Evolutionary conservation across 495 filamentous ascomycete genomes (phyloP).

Genomic region (Podospora pseudocomata): DNA sequence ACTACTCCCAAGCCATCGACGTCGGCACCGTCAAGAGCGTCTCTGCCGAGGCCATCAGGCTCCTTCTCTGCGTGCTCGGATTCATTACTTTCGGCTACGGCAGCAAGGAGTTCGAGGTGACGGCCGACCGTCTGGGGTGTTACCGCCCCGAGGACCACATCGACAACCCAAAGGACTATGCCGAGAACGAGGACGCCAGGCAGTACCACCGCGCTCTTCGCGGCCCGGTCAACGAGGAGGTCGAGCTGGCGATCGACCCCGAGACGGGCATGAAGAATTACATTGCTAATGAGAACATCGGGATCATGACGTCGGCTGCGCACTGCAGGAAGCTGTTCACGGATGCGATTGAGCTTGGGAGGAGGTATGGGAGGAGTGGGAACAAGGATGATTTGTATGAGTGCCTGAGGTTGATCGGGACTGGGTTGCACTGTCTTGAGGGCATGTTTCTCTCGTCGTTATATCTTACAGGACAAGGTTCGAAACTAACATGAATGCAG

Average conservation of each 20-base stretch:
- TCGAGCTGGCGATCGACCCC: constrained; percentile 72
- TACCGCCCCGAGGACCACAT: constrained; percentile 89
- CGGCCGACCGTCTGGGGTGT: constrained; percentile 77
- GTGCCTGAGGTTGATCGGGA: constrained; percentile 78
- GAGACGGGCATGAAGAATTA: constrained; percentile 87
- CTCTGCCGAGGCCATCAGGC: constrained; percentile 81
- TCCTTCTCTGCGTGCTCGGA: constrained; percentile 63
- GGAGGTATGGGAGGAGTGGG: constrained; percentile 57
- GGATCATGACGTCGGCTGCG: constrained; percentile 71
- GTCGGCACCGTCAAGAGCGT: constrained; percentile 86
- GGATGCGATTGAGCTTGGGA: constrained; percentile 68
- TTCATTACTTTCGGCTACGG: constrained; percentile 72
- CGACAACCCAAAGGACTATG: constrained; percentile 74
- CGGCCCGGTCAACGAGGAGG: constrained; percentile 72
- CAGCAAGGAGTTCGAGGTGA: constrained; percentile 90
- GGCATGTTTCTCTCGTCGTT: constrained; percentile 31
- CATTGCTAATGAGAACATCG: constrained; percentile 73
- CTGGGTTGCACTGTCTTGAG: constrained; percentile 86
- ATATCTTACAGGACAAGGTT: not conserved
- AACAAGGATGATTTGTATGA: constrained; percentile 77
- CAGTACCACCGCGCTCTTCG: constrained; percentile 74
- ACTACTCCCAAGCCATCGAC: constrained; percentile 79
- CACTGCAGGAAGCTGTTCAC: constrained; percentile 69
- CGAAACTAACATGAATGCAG: constrained; percentile 29
- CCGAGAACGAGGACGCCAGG: constrained; percentile 81